These are phyloP conservation scores for Tanacetum coccineum DNA, from an alignment of 129 eudicot genomes.

Conservation along the genomic window DNA sequence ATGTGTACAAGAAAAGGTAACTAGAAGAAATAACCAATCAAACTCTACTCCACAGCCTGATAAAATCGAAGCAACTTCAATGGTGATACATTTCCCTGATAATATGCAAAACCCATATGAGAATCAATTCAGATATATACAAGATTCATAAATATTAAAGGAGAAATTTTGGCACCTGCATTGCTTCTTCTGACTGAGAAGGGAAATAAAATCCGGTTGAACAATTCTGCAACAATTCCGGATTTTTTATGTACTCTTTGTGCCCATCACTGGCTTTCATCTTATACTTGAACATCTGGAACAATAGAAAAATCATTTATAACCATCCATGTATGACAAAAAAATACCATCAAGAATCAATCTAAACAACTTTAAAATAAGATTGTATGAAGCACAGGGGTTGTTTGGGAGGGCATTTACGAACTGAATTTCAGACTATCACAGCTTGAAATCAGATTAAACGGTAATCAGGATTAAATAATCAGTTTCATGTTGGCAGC, in stretches of 20 bases:
- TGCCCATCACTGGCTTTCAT: constrained; percentile 78
- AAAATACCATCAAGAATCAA: background rate
- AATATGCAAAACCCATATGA: background rate
- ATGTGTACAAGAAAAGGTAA: background rate
- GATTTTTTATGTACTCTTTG: constrained; percentile 74
- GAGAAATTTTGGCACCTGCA: constrained; percentile 37
- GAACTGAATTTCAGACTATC: too few species aligned
- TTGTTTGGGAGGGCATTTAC: too few species aligned
- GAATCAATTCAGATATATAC: background rate
- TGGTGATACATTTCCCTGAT: constrained; percentile 13
- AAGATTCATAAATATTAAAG: background rate
- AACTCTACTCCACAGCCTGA: constrained; percentile 11
- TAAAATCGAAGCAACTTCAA: constrained; percentile 14
- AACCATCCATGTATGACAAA: background rate
- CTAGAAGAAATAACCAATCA: background rate
- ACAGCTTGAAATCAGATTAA: too few species aligned
- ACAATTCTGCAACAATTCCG: constrained; percentile 72
- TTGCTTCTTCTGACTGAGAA: constrained; percentile 38
- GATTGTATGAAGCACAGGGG: too few species aligned
- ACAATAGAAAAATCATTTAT: background rate
- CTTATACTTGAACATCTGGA: constrained; percentile 73
- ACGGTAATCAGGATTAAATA: too few species aligned
- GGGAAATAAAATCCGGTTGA: constrained; percentile 70
- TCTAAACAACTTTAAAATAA: background rate
- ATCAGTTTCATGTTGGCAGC: too few species aligned